Evolutionary conservation across 2,329 filamentous ascomycete species (phyloP).

Genomic region (Beauveria rudraprayagi): DNA sequence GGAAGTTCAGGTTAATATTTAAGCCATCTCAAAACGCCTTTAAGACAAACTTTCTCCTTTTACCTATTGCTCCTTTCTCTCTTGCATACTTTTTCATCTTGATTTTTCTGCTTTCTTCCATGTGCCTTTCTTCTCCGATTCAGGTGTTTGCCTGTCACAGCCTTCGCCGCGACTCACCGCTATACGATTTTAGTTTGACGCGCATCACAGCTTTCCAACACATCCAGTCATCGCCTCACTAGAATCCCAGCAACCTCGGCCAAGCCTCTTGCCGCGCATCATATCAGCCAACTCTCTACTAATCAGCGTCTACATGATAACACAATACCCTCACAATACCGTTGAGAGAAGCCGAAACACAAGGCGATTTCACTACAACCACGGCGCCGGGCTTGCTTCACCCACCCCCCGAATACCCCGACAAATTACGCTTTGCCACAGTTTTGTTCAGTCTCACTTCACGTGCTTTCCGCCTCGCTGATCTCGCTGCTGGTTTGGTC

Average conservation of each 20-base stretch:
- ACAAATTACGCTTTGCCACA: neutral
- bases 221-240: neutral
- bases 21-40: neutral
- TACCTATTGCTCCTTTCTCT: neutral
- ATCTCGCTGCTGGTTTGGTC: slow-evolving; percentile 49
- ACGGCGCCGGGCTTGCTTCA: neutral
- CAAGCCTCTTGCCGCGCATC: neutral
- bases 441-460: slow-evolving; percentile 41
- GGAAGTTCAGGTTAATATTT: neutral
- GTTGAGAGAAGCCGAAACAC: neutral
- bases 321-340: neutral
- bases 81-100: neutral
- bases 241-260: neutral
- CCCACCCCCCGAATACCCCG: neutral
- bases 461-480: slow-evolving; percentile 44
- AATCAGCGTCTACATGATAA: neutral
- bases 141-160: neutral
- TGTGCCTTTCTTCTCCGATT: neutral
- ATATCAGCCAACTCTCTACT: neutral
- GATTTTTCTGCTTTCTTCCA: neutral
- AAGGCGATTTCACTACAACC: neutral
- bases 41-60: neutral
- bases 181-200: neutral
- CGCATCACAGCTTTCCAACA: neutral
- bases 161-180: neutral